Base-by-base conservation (phyloP, 192 early-diverging fungal species). In the Haplosporangium gracile region DNA sequence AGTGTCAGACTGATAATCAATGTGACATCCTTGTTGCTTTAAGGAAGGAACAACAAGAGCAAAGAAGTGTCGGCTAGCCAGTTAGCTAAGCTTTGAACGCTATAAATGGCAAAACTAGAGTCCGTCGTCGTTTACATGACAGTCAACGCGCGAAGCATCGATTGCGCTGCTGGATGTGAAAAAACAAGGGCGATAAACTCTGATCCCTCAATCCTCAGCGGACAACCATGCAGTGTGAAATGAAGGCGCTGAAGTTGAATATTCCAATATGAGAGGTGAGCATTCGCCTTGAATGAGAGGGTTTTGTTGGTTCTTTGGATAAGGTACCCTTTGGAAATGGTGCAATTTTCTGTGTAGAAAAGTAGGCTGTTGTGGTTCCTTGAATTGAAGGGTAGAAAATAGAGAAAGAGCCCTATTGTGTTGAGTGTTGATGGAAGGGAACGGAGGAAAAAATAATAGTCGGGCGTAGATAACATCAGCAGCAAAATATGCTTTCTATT, bases 111-210 rank as follows among this genome's bases (percentile, higher is more conserved):
- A 51, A 51, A 15, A 51, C 49, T 51, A 18, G 49, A 43, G 42
- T 43, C 11, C 11, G 43, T 45, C 10, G 43, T 13, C 18, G 49
- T 51, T 18, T 18, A 51, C 4, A 51, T 51, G 49, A 22, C 18
- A 51, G 16, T 16, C 49, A 65, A 65, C 60, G 29, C 32, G 60
- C 32, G 10, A 51, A 51, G 20, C 49, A 20, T 22, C 49, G 49
- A 1, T 22, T 18, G 18, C 5, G 18, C 49, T 51, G 10, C 60
- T 65, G n/a, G 60, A 32, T 16, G 60, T 15, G 11, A 65, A 65
- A 55, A 65, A 65, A 65, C 60, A 32, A 65, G 60, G 60, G 60
- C 60, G 60, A 65, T 65, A 65, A 65, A 29, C 60, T 26, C 11
- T 65, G 11, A 34, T 65, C 26, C 29, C 10, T 65, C 11, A 1